Evolutionary conservation across 1,139 yeast genomes (phyloP), one percentile per base, ranked within the genome.

Genomic region (Schizosaccharomyces versatilis): DNA sequence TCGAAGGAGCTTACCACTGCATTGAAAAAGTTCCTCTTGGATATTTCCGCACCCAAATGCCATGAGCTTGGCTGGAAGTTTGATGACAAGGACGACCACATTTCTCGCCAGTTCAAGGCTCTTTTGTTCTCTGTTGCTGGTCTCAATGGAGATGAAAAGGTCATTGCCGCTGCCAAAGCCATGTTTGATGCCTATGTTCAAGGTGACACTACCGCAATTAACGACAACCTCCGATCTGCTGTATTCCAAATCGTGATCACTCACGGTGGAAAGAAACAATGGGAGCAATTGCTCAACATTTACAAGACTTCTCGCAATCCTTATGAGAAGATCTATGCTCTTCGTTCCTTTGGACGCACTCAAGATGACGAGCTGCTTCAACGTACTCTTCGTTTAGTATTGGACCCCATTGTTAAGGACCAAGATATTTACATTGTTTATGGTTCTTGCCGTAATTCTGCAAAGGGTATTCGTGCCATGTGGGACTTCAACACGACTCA

Each of bases 191-290:
- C 66, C 53, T 73, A 74, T 71, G 63, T 63, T 41, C 57, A 60
- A 6, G 66, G 67, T 7, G 70, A 70, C 51, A 62, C 66, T 56
- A 61, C 63, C n/a, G 67, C 67, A 1, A 67, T 77, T 55, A 75
- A 76, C 57, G 84, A 86, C 38, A 73, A 80, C 19, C 69, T 79
- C 60, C 74, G 78, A 57, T 66, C 68, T 14, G 75, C 77, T 59
- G 76, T 79, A 8, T 77, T 76, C 62, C 65, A 73, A 7, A 72
- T 83, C 5, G 72, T 77, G 32, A 62, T 80, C 7, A 67, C 73
- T 1, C 66, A 73, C 38, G 62, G 65, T n/a, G 57, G 53, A 15
- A 15, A 74, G 41, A 44, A 44, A 14, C 32, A 15, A n/a, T 44
- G 49, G 49, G 49, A 44, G 10, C 49, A 44, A 44, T 32, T 44